Evolutionary conservation across 345 rosid species (phyloP).

Genomic region (Crucihimalaya himalaica): DNA sequence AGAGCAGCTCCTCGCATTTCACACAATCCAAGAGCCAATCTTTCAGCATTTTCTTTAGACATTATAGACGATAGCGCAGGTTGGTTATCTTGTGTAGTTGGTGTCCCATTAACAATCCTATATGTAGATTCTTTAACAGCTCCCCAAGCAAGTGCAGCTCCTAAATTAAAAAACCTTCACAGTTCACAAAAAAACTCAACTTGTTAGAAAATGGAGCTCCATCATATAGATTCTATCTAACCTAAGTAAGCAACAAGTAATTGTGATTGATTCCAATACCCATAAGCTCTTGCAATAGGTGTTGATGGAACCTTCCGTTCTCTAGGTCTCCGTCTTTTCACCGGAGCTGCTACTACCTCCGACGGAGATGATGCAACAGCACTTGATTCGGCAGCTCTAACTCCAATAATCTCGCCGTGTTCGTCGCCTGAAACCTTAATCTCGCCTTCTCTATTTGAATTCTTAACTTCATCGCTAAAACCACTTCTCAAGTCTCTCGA

Average conservation of each 20-base stretch:
- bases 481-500: constrained; percentile 20
- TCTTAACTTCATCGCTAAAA: constrained; percentile 17
- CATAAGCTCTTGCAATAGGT: constrained; percentile 82
- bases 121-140: constrained; percentile 83
- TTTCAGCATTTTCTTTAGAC: constrained; percentile 89
- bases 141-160: constrained; percentile 99
- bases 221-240: not conserved
- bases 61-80: constrained; percentile 72
- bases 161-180: constrained; percentile 95
- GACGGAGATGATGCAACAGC: constrained; percentile 16
- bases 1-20: constrained; percentile 99
- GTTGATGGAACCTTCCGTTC: constrained; percentile 92
- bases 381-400: constrained; percentile 24
- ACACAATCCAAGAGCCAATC: constrained; percentile 86
- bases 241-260: not conserved
- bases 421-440: constrained; percentile 28
- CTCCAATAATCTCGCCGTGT: constrained; percentile 2
- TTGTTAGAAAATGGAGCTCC: not conserved
- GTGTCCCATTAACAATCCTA: constrained; percentile 77
- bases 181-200: constrained; percentile 39
- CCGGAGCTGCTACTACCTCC: constrained; percentile 30
- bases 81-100: constrained; percentile 53
- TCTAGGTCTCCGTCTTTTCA: constrained; percentile 77
- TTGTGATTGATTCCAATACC: constrained; percentile 45
- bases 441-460: constrained; percentile 32